Evolutionary conservation across 306 rosid species (phyloP).

Genomic region (Phaseolus lunatus): DNA sequence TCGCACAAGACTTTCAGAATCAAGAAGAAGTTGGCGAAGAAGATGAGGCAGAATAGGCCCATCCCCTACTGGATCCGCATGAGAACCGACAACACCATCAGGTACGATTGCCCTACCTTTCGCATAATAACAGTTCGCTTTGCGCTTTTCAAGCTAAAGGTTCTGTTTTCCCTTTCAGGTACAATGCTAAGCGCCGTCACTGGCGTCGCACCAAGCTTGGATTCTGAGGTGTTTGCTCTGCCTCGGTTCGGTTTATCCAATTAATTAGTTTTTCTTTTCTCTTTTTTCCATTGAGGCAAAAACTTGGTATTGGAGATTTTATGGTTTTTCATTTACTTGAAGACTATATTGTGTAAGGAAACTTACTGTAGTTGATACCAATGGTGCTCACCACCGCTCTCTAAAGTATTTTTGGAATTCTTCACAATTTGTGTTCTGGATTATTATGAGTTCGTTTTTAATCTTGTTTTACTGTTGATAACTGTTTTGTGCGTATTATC

Average conservation of each 20-base stretch:
- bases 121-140: neutral
- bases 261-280: neutral
- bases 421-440: neutral
- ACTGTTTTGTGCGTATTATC: neutral
- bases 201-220: constrained; percentile 70
- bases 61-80: constrained; percentile 91
- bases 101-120: constrained; percentile 32
- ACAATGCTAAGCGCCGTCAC: constrained; percentile 65
- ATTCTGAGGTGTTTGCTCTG: constrained; percentile 47
- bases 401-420: constrained; percentile 4
- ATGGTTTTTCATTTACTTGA: constrained; percentile 1
- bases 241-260: neutral
- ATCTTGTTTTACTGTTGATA: neutral
- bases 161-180: constrained; percentile 28
- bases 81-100: constrained; percentile 90
- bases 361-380: constrained; percentile 6
- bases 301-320: neutral
- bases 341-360: neutral
- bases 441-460: neutral
- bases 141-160: neutral
- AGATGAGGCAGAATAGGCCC: constrained; percentile 98
- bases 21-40: constrained; percentile 93
- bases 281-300: neutral
- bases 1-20: constrained; percentile 88
- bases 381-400: neutral